Evolutionary conservation across 495 filamentous ascomycete genomes (phyloP).

Genomic region (Hypoxylon trugodes): DNA sequence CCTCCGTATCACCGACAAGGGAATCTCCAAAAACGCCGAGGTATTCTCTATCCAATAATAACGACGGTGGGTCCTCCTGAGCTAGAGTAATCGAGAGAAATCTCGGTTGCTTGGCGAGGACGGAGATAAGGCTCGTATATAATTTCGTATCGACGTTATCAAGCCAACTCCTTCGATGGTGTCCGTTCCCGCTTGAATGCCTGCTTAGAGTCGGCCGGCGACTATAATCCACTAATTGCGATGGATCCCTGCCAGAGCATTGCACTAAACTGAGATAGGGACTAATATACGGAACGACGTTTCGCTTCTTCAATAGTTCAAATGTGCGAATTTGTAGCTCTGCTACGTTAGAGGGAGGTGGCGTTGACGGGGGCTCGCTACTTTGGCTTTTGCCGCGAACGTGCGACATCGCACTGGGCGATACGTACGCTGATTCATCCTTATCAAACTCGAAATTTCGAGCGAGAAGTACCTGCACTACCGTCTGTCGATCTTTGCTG

Average conservation of each 20-base stretch:
- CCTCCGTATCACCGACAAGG: slow-evolving; percentile 81
- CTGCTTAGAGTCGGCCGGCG: slow-evolving; percentile 38
- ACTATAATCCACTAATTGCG: slow-evolving; percentile 42
- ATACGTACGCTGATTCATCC: slow-evolving; percentile 75
- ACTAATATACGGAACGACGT: slow-evolving; percentile 77
- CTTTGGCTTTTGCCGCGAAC: slow-evolving; percentile 59
- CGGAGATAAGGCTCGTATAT: slow-evolving; percentile 72
- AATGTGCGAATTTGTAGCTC: slow-evolving; percentile 89
- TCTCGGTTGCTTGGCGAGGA: slow-evolving; percentile 74
- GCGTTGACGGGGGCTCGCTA: slow-evolving; percentile 68
- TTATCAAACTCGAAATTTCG: slow-evolving; percentile 81
- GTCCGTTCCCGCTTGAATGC: slow-evolving; percentile 43
- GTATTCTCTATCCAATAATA: slow-evolving; percentile 81
- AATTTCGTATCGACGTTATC: slow-evolving; percentile 66
- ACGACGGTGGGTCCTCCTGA: slow-evolving; percentile 80
- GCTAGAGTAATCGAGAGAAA: slow-evolving; percentile 91
- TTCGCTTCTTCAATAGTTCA: slow-evolving; percentile 72
- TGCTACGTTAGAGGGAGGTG: slow-evolving; percentile 75
- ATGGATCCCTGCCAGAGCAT: slow-evolving; percentile 71
- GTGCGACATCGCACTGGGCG: slow-evolving; percentile 62
- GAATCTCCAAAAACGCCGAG: slow-evolving; percentile 70
- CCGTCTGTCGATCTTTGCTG: slow-evolving; percentile 70
- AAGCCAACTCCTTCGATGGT: slow-evolving; percentile 52
- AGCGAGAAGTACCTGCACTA: slow-evolving; percentile 78
- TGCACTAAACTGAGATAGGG: slow-evolving; percentile 75